Evolutionary conservation across 2,329 filamentous ascomycete species (phyloP).

Genomic region (Pestalotiopsis sp.): DNA sequence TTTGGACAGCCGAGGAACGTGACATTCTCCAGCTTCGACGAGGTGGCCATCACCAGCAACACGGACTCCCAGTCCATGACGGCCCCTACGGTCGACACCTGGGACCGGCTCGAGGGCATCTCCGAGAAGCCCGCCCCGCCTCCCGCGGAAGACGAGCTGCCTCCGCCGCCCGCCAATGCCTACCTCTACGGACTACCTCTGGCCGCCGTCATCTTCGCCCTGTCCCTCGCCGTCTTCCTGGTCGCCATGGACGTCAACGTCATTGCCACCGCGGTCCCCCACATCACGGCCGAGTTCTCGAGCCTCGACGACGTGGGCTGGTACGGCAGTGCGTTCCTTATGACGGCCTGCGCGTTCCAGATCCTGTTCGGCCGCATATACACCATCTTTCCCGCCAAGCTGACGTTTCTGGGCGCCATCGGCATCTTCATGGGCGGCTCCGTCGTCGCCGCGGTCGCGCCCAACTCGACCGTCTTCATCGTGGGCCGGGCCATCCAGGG

Average conservation of each 20-base stretch:
- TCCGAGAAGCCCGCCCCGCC: background rate
- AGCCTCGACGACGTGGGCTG: slow-evolving; percentile 8
- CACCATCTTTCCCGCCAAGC: background rate
- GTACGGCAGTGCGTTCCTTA: slow-evolving; percentile 8
- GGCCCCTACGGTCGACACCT: background rate
- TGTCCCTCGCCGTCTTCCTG: slow-evolving; percentile 13
- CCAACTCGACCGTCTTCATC: slow-evolving; percentile 37
- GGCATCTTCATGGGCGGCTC: slow-evolving; percentile 5
- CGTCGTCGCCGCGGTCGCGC: slow-evolving; percentile 17
- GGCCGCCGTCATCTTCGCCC: slow-evolving; percentile 6
- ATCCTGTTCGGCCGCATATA: slow-evolving; percentile 7
- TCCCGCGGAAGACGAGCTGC: background rate
- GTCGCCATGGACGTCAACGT: slow-evolving; percentile 16
- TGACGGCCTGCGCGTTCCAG: slow-evolving; percentile 4
- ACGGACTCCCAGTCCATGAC: background rate
- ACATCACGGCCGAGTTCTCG: slow-evolving; percentile 10
- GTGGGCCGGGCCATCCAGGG: slow-evolving; percentile 38
- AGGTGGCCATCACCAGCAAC: slow-evolving; percentile 1
- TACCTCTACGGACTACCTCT: slow-evolving; percentile 10
- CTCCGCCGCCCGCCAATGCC: background rate
- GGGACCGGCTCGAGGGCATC: background rate
- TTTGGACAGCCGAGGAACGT: background rate
- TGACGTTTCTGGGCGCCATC: background rate
- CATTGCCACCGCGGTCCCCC: slow-evolving; percentile 21
- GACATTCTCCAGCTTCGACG: slow-evolving; percentile 4